Conservation (phyloP, 495 filamentous ascomycete genomes). For the Ascodesmis nigricans region DNA sequence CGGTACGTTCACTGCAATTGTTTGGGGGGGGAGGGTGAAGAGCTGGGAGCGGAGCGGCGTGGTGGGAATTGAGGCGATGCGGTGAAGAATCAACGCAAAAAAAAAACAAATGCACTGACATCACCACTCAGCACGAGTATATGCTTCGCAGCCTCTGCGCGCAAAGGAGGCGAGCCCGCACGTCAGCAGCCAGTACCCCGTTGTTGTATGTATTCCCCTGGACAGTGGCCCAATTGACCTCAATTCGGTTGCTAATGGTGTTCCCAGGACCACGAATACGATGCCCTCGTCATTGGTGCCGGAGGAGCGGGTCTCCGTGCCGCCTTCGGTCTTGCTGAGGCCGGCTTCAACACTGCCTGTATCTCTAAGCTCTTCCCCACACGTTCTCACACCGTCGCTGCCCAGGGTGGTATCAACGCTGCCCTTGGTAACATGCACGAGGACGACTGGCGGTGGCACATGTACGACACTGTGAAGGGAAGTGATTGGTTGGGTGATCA, state of each 20-base stretch:
- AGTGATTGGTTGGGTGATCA: constrained; percentile 98
- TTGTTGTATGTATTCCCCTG: constrained; percentile 46
- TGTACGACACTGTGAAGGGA: constrained; percentile 99
- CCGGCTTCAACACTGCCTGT: constrained; percentile 94
- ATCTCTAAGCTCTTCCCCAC: constrained; percentile 97
- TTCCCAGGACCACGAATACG: constrained; percentile 47
- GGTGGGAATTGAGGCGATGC: too few species aligned
- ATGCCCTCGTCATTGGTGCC: constrained; percentile 86
- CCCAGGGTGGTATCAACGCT: constrained; percentile 86
- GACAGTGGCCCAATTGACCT: constrained; percentile 14
- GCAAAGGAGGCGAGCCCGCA: constrained; percentile 77
- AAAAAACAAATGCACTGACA: constrained; percentile 7
- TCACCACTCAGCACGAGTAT: constrained; percentile 44
- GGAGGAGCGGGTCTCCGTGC: constrained; percentile 86
- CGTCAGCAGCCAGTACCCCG: constrained; percentile 66
- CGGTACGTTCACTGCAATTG: constrained; percentile 30
- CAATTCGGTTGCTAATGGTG: constrained; percentile 4
- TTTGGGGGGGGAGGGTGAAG: too few species aligned
- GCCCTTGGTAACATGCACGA: constrained; percentile 82
- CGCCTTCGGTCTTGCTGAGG: constrained; percentile 89
- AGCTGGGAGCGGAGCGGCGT: too few species aligned
- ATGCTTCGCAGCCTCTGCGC: constrained; percentile 59
- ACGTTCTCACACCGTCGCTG: constrained; percentile 83
- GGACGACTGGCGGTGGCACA: constrained; percentile 99
- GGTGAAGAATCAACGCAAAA: too few species aligned